Evolutionary conservation across 2,329 filamentous ascomycete species (phyloP).

Genomic region (Boeremia lycopersici): DNA sequence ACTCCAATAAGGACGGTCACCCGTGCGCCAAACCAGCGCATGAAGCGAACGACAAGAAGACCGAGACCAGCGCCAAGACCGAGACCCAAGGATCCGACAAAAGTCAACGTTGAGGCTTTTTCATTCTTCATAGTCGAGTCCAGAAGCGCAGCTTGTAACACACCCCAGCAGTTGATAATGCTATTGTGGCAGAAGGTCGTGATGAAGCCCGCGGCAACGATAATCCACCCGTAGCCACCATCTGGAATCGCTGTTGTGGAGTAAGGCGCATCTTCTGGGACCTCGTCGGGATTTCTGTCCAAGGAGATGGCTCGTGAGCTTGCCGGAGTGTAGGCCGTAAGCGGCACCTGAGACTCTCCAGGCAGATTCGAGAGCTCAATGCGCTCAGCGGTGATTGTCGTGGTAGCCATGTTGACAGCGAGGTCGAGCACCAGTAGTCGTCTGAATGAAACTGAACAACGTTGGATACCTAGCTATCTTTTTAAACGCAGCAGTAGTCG

Average conservation of each 20-base stretch:
- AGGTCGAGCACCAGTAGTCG: background rate
- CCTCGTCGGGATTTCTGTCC: background rate
- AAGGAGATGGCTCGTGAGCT: background rate
- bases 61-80: constrained; percentile 60
- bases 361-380: constrained; percentile 18
- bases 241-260: constrained; percentile 50
- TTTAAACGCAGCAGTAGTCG: background rate
- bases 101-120: constrained; percentile 60
- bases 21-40: constrained; percentile 57
- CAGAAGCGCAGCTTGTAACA: constrained; percentile 64
- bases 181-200: constrained; percentile 60
- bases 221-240: constrained; percentile 63
- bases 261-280: constrained; percentile 7
- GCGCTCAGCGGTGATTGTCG: constrained; percentile 16
- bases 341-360: constrained; percentile 2
- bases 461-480: background rate
- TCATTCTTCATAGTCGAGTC: constrained; percentile 50
- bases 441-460: background rate
- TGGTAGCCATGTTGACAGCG: constrained; percentile 7
- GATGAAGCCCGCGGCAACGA: constrained; percentile 58
- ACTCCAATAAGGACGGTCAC: constrained; percentile 57
- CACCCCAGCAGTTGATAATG: constrained; percentile 64
- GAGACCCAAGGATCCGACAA: constrained; percentile 62
- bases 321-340: background rate
- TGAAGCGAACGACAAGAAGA: constrained; percentile 58